Conservation (phyloP, 768 basidiomycete genomes). For the Suillus discolor region DNA sequence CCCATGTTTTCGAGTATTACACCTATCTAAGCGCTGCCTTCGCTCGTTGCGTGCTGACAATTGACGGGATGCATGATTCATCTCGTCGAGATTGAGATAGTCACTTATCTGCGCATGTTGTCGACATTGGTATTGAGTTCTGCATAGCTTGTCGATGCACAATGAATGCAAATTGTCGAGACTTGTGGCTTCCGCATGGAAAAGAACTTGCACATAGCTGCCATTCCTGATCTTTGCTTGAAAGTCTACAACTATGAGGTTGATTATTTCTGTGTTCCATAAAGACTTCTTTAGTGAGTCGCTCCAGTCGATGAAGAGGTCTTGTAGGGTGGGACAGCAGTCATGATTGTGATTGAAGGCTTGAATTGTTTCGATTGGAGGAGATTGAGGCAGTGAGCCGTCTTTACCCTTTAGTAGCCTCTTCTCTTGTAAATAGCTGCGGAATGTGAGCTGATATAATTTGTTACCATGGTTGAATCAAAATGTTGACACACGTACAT, state of each 20-base stretch:
- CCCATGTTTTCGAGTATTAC: conserved; percentile 1
- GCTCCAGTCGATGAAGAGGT: neutral
- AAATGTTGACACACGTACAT: conserved; percentile 3
- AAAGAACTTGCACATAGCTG: neutral
- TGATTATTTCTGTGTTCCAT: neutral
- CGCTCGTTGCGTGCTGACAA: neutral
- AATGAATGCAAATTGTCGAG: neutral
- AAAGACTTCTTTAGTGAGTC: neutral
- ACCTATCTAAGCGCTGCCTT: neutral
- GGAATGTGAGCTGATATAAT: conserved; percentile 3
- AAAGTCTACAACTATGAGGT: neutral
- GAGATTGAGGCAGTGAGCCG: neutral
- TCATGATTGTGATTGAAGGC: neutral
- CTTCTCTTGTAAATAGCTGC: neutral
- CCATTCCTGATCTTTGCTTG: neutral
- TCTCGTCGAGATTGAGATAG: neutral
- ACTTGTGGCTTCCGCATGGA: neutral
- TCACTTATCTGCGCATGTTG: neutral
- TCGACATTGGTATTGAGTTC: neutral
- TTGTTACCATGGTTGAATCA: neutral
- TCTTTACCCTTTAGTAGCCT: neutral
- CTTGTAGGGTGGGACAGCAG: neutral
- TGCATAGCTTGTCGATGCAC: conserved; percentile 2
- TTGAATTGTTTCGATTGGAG: neutral
- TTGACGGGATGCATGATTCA: neutral